phyloP scores from a whole-genome alignment of 2,329 filamentous ascomycete species.

The Calonectria honghensis region DNA sequence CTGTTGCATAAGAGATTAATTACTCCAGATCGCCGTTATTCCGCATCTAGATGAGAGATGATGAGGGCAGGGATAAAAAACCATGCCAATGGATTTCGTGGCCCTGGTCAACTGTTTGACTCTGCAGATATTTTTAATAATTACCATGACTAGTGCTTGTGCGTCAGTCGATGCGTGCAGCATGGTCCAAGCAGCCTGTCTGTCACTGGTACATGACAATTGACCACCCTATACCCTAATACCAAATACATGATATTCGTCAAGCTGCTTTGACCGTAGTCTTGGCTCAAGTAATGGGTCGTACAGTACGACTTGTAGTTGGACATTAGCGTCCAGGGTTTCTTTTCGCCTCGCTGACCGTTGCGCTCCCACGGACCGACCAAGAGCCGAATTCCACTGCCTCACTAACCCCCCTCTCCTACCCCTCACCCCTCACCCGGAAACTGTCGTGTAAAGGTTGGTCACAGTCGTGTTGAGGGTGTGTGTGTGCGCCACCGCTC shows the following conservation, averaged over 20 bases:
- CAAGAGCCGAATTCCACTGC: background rate
- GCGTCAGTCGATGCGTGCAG: background rate
- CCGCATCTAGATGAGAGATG: background rate
- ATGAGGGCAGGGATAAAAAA: background rate
- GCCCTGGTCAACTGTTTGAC: background rate
- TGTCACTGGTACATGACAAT: background rate
- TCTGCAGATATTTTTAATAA: background rate
- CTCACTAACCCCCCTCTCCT: background rate
- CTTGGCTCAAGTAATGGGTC: background rate
- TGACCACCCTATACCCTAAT: background rate
- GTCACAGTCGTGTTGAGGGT: background rate
- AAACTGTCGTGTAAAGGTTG: background rate
- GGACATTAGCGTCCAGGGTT: background rate
- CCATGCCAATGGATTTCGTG: background rate
- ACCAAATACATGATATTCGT: background rate
- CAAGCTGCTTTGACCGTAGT: background rate
- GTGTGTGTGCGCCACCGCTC: conserved; percentile 22
- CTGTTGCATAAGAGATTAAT: background rate
- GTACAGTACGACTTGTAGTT: background rate
- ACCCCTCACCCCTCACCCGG: conserved; percentile 15
- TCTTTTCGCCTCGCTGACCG: background rate
- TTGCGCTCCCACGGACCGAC: background rate
- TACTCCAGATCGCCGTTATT: background rate
- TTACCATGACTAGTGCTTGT: background rate
- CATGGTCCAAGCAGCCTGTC: background rate